Percentiles rank a stretch among this genome's conserved stretches.
These are phyloP conservation scores for Ophiocordyceps sinensis DNA, from an alignment of 2,329 filamentous ascomycete species.

Conservation along the genomic window DNA sequence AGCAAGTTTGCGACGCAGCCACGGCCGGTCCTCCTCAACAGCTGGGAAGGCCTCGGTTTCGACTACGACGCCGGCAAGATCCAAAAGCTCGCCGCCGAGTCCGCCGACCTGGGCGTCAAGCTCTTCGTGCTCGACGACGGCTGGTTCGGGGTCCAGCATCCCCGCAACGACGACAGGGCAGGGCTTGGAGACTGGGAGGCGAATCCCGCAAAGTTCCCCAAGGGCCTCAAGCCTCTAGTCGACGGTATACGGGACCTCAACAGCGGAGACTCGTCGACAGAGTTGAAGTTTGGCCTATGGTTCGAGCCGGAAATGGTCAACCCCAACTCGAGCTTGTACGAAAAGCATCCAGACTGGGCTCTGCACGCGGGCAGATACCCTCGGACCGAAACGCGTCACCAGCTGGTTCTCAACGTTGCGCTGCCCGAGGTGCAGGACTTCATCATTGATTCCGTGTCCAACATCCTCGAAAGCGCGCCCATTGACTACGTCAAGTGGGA, in stretches of 20 bases:
- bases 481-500: conserved; percentile 55
- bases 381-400: conserved; percentile 38
- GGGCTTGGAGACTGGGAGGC: conserved; percentile 50
- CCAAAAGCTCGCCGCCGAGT: conserved; percentile 37
- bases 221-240: conserved; percentile 38
- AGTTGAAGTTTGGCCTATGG: conserved; percentile 49
- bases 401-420: conserved; percentile 47
- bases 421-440: conserved; percentile 48
- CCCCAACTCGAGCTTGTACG: conserved; percentile 44
- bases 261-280: conserved; percentile 27
- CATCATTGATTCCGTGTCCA: conserved; percentile 39
- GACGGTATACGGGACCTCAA: conserved; percentile 33
- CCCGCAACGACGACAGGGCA: conserved; percentile 39
- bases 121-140: conserved; percentile 54
- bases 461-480: conserved; percentile 35
- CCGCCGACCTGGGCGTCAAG: conserved; percentile 43
- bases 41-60: conserved; percentile 50
- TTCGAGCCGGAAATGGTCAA: conserved; percentile 57
- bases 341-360: conserved; percentile 49
- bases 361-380: conserved; percentile 41
- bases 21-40: conserved; percentile 45
- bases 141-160: conserved; percentile 48
- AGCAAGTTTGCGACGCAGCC: conserved; percentile 36
- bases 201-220: conserved; percentile 43
- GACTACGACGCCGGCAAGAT: conserved; percentile 42